Evolutionary conservation across 169 alveolate species (phyloP).

Genomic region (Cardiosporidium cionae): DNA sequence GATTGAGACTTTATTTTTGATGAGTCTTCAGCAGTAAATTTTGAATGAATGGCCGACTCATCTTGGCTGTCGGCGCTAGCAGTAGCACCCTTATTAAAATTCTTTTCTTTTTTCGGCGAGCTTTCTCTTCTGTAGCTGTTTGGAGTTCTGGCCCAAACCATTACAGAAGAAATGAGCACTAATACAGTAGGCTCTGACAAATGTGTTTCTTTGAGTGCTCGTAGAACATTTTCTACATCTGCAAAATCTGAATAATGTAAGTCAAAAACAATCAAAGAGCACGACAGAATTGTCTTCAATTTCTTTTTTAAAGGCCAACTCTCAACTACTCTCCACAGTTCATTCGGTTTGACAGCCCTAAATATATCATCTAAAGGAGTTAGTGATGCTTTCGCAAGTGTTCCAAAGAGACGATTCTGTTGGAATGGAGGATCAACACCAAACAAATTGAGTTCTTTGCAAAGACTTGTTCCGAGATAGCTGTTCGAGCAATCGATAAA

Average conservation of each 20-base stretch:
- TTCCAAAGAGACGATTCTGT: neutral
- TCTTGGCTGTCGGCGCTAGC: constrained; percentile 18
- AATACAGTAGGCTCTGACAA: constrained; percentile 32
- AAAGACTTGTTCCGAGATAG: neutral
- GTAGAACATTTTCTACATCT: constrained; percentile 58
- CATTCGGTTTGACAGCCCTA: neutral
- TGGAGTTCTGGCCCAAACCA: constrained; percentile 73
- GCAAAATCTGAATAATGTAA: constrained; percentile 53
- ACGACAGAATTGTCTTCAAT: constrained; percentile 15
- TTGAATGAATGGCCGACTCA: constrained; percentile 17
- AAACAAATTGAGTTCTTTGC: neutral
- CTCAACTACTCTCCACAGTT: neutral
- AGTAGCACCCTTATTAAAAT: constrained; percentile 17
- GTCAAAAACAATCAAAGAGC: constrained; percentile 49
- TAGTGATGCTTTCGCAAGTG: neutral
- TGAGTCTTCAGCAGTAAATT: constrained; percentile 15
- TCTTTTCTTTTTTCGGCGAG: constrained; percentile 12
- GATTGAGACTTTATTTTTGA: neutral
- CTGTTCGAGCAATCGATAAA: neutral
- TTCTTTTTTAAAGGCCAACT: neutral
- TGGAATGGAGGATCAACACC: too few relatives aligned
- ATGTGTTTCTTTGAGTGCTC: constrained; percentile 29
- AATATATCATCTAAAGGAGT: neutral
- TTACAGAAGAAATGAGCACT: constrained; percentile 63
- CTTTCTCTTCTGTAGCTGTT: constrained; percentile 21